Percentiles rank a stretch among this genome's conserved stretches.
Evolutionary conservation across 495 filamentous ascomycete species (phyloP).

Genomic region (Hypoxylon perforatum): DNA sequence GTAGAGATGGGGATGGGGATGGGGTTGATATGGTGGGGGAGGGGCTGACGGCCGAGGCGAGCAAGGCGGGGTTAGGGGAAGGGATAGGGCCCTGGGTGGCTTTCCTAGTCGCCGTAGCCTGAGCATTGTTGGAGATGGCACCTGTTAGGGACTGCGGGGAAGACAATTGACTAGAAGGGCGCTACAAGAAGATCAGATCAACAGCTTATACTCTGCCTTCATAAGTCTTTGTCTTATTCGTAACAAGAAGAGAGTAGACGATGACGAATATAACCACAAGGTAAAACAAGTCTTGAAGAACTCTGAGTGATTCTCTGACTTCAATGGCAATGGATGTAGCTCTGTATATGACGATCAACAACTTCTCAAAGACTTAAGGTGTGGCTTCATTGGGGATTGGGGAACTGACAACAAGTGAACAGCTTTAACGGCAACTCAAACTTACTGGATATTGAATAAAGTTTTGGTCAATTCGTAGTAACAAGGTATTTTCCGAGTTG

Average conservation of each 20-base stretch:
- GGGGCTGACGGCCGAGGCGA: conserved; percentile 8
- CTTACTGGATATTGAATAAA: not conserved
- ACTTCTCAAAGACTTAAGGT: not conserved
- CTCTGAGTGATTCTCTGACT: not conserved
- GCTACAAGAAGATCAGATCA: not conserved
- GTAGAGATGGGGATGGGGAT: conserved; percentile 5
- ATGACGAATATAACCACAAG: not conserved
- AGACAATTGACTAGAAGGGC: conserved; percentile 11
- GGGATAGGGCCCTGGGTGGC: conserved; percentile 7
- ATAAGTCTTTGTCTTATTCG: not conserved
- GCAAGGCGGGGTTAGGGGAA: conserved; percentile 14
- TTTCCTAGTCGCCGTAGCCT: conserved; percentile 10
- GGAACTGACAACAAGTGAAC: not conserved
- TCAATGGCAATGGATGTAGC: not conserved
- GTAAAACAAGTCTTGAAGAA: not conserved
- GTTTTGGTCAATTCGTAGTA: not conserved
- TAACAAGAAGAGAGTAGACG: not conserved
- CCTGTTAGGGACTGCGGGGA: conserved; percentile 3
- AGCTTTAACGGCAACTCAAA: not conserved
- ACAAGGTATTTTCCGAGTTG: not conserved
- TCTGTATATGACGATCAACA: conserved; percentile 15
- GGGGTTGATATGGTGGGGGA: conserved; percentile 24
- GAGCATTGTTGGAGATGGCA: conserved; percentile 19
- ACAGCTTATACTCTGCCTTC: not conserved
- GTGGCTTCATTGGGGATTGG: not conserved